A percentile compares a stretch with the other conserved stretches of the same genome.
Evolutionary conservation across 78 protist genomes (phyloP).

Genomic region (Tieghemostelium lacteum): DNA sequence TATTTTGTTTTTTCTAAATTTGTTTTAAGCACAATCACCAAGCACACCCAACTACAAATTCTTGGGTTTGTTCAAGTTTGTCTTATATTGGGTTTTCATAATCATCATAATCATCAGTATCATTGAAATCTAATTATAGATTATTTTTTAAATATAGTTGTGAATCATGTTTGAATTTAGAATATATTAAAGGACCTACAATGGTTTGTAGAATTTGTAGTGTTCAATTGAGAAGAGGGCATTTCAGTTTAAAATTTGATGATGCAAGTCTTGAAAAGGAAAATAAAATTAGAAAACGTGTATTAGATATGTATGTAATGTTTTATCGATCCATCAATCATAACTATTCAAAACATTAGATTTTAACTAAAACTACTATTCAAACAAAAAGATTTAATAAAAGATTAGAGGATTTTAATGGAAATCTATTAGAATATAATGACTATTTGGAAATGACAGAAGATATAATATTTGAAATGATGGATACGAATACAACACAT

Average conservation of each 20-base stretch:
- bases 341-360: background rate
- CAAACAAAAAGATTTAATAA: conserved; percentile 22
- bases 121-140: background rate
- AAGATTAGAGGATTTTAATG: conserved; percentile 22
- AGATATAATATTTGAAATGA: conserved; percentile 42
- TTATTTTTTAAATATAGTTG: conserved; percentile 15
- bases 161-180: conserved; percentile 48
- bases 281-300: conserved; percentile 26
- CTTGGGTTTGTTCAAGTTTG: too few relatives aligned
- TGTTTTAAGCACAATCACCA: background rate
- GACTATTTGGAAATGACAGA: conserved; percentile 57
- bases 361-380: too few relatives aligned
- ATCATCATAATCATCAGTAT: too few relatives aligned
- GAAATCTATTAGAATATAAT: conserved; percentile 41
- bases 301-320: conserved; percentile 21
- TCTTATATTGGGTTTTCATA: too few relatives aligned
- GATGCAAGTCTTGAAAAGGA: conserved; percentile 55
- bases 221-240: conserved; percentile 32
- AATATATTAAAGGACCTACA: conserved; percentile 41
- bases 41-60: background rate
- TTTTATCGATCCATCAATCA: background rate
- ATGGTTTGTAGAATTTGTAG: conserved; percentile 35
- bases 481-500: conserved; percentile 17
- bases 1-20: background rate
- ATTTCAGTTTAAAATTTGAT: conserved; percentile 48